Base-by-base conservation (phyloP, 176 grass and related monocot species). In the Hsuehochloa calcarea region DNA sequence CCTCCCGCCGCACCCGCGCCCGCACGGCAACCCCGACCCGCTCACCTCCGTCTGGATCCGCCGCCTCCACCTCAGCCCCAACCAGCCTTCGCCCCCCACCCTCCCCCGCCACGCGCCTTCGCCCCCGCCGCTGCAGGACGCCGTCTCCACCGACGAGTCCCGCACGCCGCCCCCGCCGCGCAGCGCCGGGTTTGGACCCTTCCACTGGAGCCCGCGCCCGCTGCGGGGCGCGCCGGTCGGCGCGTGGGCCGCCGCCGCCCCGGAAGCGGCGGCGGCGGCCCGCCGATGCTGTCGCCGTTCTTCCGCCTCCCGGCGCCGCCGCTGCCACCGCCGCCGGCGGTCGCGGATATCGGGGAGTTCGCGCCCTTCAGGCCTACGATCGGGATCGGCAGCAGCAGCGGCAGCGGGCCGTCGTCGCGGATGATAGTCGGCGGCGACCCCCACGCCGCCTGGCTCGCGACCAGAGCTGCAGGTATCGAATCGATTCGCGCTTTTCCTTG, bases 31-130 rank as follows among this genome's bases (percentile, higher is more conserved):
- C 73, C 23, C 62, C n/a, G 80, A 90, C 74, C 89, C 85, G 31
- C 80, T 87, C n/a, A 35, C 80, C 86, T 91, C 90, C 65, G 77
- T 46, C 78, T 91, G 90, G 90, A 91, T 91, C 82, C 85, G 78
- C 72, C 86, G 90, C n/a, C 82, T 91, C 77, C 90, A 88, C 82
- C 82, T 85, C 39, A 39, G 73, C 13, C 82, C 90, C 22, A 59
- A 14, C 40, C 74, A 50, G 7, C 75, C 59, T 9, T 51, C 2
- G 11, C 52, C 75, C 5, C 46, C 61, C 8, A 46, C 87, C 4
- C 64, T 43, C 9, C 26, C 65, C 43, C 14, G 25, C 75, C 46
- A 10, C 65, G 4, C 82, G 19, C 55, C 56, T 4, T 55, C 45
- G 25, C 68, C 29, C 2, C 10, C 68, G 10, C 67, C 47, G 16